A percentile compares a stretch with the other conserved stretches of the same genome.
phyloP scores from a whole-genome alignment of 164 flowering plant genomes.

The Taxillus chinensis region DNA sequence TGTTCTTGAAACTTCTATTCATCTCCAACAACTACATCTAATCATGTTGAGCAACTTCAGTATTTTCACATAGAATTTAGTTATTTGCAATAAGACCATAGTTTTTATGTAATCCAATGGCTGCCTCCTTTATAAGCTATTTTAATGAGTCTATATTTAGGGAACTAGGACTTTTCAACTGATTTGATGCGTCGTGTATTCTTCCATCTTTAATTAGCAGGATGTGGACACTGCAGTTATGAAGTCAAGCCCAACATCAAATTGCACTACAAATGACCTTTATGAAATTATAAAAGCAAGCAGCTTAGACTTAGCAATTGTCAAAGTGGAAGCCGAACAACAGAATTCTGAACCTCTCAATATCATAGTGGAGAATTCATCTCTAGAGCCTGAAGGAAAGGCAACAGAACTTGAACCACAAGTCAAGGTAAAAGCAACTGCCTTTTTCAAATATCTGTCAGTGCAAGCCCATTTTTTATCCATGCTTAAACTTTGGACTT shows the following conservation, averaged over 20 bases:
- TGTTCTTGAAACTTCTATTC: too few relatives aligned
- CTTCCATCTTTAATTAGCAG: neutral
- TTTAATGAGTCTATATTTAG: neutral
- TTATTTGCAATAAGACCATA: too few relatives aligned
- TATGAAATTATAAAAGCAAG: neutral
- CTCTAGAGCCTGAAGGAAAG: neutral
- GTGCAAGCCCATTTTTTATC: neutral
- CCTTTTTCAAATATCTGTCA: neutral
- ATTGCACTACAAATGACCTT: neutral
- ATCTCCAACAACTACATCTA: too few relatives aligned
- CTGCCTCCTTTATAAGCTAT: neutral
- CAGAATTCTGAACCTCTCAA: neutral
- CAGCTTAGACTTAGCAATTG: neutral
- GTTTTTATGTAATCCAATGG: too few relatives aligned
- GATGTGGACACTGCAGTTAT: neutral
- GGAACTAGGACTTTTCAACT: neutral
- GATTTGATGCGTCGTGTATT: neutral
- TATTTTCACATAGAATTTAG: too few relatives aligned
- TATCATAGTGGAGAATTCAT: neutral
- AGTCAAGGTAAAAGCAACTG: neutral
- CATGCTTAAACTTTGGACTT: neutral
- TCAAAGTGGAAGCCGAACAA: neutral
- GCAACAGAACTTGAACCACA: neutral
- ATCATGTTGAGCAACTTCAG: too few relatives aligned
- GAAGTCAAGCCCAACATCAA: neutral